Base-by-base conservation (phyloP, 768 basidiomycete species). In the Boletus bicolor region DNA sequence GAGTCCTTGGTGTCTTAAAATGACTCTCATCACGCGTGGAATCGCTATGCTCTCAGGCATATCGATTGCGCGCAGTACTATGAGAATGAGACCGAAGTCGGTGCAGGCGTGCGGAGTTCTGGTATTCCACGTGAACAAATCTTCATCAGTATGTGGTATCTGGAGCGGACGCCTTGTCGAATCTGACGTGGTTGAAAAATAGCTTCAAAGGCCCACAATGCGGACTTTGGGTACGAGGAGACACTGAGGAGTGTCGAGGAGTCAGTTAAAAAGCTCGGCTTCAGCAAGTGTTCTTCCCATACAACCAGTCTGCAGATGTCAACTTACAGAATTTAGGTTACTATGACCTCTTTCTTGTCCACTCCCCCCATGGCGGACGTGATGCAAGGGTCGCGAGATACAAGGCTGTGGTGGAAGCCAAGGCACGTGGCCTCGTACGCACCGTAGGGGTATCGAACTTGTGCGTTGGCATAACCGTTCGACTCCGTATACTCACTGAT, bases 391-490 rank as follows among this genome's bases (percentile, higher is more conserved):
- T 81, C 10, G 66, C 67, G 37, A 76, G 67, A 14, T 81, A 77
- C 64, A 72, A 63, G 52, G 76, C 73, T 2, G 64, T 81, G 17
- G 53, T 72, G 12, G 68, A 76, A 19, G 64, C 69, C 17, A 67
- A 70, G 46, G 47, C 50, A 11, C 70, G 62, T 12, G 76, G 80
- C 19, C 73, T 76, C 47, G 66, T 76, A 54, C 65, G 72, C 38
- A 66, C 62, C 36, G 66, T 75, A 17, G 80, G 80, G 2, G 80
- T 82, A 19, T 79, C 78, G 5, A 81, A 81, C 67, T 81, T 70
- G 79, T 81, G 53, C 47, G 68, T 34, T 19, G 19, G 17, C 28
- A n/a, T 42, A 3, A 11, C 14, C 12, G 24, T 19, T 56, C 11
- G 28, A 24, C 17, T 15, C 6, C 11, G 5, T 15, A 5, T 12